Evolutionary conservation across 495 filamentous ascomycete genomes (phyloP).

Genomic region (Lasiosphaeris hirsuta): DNA sequence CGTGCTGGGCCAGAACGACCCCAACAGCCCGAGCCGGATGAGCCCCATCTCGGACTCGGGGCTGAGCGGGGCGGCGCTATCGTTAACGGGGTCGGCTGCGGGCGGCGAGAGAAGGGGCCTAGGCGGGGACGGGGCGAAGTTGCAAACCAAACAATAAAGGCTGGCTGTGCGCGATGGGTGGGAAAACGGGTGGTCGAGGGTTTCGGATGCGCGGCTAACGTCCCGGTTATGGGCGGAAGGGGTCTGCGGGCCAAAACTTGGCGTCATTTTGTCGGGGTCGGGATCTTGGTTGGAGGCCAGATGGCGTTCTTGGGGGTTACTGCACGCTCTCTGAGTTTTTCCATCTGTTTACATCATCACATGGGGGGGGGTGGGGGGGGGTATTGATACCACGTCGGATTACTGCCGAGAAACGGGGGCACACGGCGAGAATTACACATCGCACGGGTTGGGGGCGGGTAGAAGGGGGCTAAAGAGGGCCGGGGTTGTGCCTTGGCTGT

Average conservation of each 20-base stretch:
- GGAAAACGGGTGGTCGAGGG: neutral
- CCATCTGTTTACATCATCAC: neutral
- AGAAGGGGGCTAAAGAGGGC: neutral
- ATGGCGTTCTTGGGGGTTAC: neutral
- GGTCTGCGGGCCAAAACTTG: neutral
- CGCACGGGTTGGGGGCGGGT: neutral
- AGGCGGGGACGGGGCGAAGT: neutral
- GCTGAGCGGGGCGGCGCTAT: constrained; percentile 6
- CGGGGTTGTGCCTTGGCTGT: no score
- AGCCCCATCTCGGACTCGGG: constrained; percentile 24
- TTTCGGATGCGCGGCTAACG: constrained; percentile 6
- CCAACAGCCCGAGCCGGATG: constrained; percentile 27
- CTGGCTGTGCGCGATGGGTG: constrained; percentile 4
- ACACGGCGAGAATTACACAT: constrained; percentile 13
- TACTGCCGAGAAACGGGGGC: neutral
- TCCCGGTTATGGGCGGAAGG: neutral
- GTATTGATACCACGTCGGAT: neutral
- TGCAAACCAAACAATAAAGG: neutral
- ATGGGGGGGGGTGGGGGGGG: no score
- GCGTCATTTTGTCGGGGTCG: neutral
- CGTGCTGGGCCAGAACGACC: constrained; percentile 26
- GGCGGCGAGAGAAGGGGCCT: neutral
- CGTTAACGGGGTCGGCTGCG: neutral
- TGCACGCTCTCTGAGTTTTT: neutral
- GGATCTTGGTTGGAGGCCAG: neutral